Evolutionary conservation across 2,329 filamentous ascomycete genomes (phyloP).

Genomic region (Fusarium chlamydosporum): DNA sequence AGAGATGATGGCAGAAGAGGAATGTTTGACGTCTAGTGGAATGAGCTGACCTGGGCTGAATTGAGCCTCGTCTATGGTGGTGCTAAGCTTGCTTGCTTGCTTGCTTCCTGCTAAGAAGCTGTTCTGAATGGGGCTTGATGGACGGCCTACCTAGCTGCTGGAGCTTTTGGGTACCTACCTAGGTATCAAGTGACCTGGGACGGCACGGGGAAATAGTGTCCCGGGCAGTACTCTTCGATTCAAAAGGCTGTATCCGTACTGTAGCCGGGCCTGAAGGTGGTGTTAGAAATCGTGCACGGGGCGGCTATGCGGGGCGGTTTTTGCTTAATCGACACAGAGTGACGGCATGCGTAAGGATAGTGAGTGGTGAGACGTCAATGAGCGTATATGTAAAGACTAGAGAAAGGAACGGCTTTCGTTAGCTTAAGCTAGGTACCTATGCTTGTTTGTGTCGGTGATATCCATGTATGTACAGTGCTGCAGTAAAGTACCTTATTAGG

Average conservation of each 20-base stretch:
- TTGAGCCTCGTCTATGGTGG: conserved; percentile 32
- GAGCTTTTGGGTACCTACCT: conserved; percentile 29
- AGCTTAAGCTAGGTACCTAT: conserved; percentile 13
- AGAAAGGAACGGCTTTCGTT: conserved; percentile 34
- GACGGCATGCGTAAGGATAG: conserved; percentile 47
- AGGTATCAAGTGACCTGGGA: conserved; percentile 45
- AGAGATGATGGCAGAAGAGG: conserved; percentile 51
- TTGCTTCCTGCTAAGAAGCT: conserved; percentile 39
- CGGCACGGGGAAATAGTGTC: conserved; percentile 37
- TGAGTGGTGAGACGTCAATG: conserved; percentile 36
- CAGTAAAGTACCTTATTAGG: conserved; percentile 24
- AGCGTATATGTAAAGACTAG: conserved; percentile 27
- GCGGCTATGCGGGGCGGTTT: conserved; percentile 48
- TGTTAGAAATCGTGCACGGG: conserved; percentile 35
- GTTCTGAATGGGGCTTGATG: conserved; percentile 40
- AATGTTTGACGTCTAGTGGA: conserved; percentile 50
- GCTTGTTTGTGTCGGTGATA: conserved; percentile 21
- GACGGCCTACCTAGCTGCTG: conserved; percentile 27
- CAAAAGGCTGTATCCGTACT: conserved; percentile 3
- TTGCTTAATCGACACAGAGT: conserved; percentile 47
- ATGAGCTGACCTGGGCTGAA: conserved; percentile 48
- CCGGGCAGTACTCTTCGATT: conserved; percentile 40
- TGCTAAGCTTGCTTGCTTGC: conserved; percentile 38
- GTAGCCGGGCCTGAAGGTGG: conserved; percentile 12
- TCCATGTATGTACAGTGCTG: not conserved